Evolutionary conservation across 305 asterid species (phyloP).

Genomic region (Fraxinus angustifolia): DNA sequence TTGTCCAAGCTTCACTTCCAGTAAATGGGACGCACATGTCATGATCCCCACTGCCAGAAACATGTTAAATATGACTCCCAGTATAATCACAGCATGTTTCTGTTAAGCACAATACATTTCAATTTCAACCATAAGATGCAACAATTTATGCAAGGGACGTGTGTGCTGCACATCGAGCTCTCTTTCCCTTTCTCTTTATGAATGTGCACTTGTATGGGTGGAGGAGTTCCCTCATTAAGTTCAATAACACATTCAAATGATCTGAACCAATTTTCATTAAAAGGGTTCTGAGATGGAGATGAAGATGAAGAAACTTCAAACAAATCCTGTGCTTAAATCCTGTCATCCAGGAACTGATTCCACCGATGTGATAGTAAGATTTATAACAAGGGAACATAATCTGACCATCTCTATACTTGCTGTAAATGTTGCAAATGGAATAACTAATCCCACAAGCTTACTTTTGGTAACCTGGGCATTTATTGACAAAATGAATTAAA

Average conservation of each 20-base stretch:
- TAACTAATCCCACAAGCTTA: background rate
- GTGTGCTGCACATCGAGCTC: background rate
- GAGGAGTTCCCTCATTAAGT: background rate
- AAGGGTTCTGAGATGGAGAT: background rate
- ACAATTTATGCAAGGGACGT: background rate
- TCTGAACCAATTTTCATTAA: background rate
- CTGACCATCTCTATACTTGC: background rate
- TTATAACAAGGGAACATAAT: background rate
- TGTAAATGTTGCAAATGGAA: background rate
- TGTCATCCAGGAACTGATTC: background rate
- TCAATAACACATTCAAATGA: background rate
- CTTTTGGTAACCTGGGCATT: background rate
- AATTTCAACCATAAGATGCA: background rate
- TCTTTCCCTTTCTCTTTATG: background rate
- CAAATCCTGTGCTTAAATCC: background rate
- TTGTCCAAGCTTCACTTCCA: slow-evolving; percentile 81
- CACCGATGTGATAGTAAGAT: background rate
- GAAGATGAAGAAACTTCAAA: background rate
- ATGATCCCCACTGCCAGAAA: slow-evolving; percentile 72
- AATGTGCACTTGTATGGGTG: background rate
- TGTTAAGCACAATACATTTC: background rate
- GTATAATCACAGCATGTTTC: background rate
- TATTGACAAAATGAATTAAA: background rate
- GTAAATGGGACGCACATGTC: slow-evolving; percentile 90
- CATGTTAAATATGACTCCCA: background rate